Evolutionary conservation across 805 yeast genomes (phyloP), one percentile per base, ranked within the genome.

Genomic region (Candida piceae): DNA sequence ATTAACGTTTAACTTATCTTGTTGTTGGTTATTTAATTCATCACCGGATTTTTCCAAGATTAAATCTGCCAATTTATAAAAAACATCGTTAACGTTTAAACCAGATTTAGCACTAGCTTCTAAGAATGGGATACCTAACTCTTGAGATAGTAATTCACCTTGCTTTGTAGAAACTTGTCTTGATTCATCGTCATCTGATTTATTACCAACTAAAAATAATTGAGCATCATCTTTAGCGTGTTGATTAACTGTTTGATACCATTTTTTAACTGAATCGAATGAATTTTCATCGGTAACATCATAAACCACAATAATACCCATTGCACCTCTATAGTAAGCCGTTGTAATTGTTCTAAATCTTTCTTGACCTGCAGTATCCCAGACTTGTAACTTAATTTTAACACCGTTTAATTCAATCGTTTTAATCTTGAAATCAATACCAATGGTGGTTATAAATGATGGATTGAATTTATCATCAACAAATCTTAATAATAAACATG

Each of bases 281-380:
- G 96, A 84, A 63, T 90, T 80, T 57, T 89, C 90, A 57, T 84
- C 93, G 15, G 88, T 79, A 32, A 84, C 90, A 60, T 84, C 94
- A 58, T 84, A 84, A 25, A 84, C 88, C 53, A 84, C 72, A 34
- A 84, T 80, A 53, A 84, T 84, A 45, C 94, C 94, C 80, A 82
- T 80, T 40, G 94, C 93, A 40, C 94, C 94, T 62, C 94, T 77
- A 64, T 84, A 84, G 63, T 84, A 84, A 1, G 94, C 90, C n/a
- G 93, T 83, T 33, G 93, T 89, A 66, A 88, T 88, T 29, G 96
- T 86, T 66, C 96, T 77, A 68, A 88, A 88, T 56, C 96, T 73
- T 62, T 88, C 96, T 66, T 88, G 96, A n/a, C 96, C 96, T 1
- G 96, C 96, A 28, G 96, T 88, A 60, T 88, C 96, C 96, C 96